A percentile compares a stretch with the other conserved stretches of the same genome.
phyloP scores from a whole-genome alignment of 2,329 filamentous ascomycete species.

The Thermomyces lanuginosus region DNA sequence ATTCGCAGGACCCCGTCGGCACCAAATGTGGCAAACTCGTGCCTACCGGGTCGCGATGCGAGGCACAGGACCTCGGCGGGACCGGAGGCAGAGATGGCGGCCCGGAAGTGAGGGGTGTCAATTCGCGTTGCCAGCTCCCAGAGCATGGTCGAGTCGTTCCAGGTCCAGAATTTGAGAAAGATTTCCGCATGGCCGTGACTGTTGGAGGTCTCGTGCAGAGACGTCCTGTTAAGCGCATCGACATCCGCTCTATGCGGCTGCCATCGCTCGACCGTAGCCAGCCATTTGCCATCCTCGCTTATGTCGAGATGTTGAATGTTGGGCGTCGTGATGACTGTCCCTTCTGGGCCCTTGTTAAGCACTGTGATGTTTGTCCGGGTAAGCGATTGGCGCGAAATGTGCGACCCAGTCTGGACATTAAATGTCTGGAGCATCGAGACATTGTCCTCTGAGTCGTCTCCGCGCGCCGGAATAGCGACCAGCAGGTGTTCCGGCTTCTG shows the following conservation, averaged over 20 bases:
- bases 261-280: conserved; percentile 89
- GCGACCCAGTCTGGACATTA: conserved; percentile 62
- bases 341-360: conserved; percentile 56
- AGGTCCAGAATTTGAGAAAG: conserved; percentile 82
- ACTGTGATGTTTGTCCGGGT: conserved; percentile 77
- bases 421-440: conserved; percentile 58
- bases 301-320: conserved; percentile 59
- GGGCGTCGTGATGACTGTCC: conserved; percentile 58
- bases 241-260: conserved; percentile 54
- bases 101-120: conserved; percentile 59
- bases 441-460: conserved; percentile 32
- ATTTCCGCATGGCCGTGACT: conserved; percentile 45
- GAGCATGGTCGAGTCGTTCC: conserved; percentile 35
- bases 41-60: conserved; percentile 48
- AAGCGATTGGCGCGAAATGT: conserved; percentile 72
- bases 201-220: conserved; percentile 28
- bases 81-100: conserved; percentile 32
- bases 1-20: conserved; percentile 61
- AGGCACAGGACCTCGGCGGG: conserved; percentile 53
- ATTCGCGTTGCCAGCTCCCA: conserved; percentile 72
- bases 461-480: conserved; percentile 46
- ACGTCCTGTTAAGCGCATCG: conserved; percentile 33
- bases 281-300: conserved; percentile 69
- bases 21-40: conserved; percentile 71
- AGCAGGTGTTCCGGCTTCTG: conserved; percentile 47